These are phyloP conservation scores for Plantago major DNA, from an alignment of 257 asterid genomes.

Conservation along the genomic window DNA sequence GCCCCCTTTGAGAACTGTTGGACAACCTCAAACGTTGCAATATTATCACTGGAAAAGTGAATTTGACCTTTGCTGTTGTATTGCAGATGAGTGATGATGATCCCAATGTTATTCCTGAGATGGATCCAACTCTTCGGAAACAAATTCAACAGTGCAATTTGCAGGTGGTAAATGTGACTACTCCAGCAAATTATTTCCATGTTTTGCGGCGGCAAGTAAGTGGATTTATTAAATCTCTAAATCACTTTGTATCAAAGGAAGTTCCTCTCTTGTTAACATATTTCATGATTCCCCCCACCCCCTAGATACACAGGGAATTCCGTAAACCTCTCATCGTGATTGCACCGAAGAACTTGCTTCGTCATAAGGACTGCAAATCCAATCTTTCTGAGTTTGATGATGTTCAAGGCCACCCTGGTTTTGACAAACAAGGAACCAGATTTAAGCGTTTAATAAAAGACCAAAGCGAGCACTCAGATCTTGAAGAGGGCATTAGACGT, in stretches of 20 bases:
- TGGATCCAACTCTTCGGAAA: slow-evolving; percentile 85
- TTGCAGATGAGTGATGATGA: slow-evolving; percentile 16
- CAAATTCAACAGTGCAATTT: slow-evolving; percentile 97
- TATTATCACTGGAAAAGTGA: slow-evolving; percentile 1
- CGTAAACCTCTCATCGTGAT: slow-evolving; percentile 94
- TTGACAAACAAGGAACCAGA: slow-evolving; percentile 97
- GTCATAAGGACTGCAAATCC: slow-evolving; percentile 93
- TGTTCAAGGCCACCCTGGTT: slow-evolving; percentile 94
- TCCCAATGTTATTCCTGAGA: slow-evolving; percentile 64
- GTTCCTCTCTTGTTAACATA: slow-evolving; percentile 22
- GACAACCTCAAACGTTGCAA: too few relatives aligned
- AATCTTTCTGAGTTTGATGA: slow-evolving; percentile 89
- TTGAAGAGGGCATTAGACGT: slow-evolving; percentile 81
- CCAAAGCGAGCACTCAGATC: slow-evolving; percentile 72
- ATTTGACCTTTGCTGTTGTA: slow-evolving; percentile 12
- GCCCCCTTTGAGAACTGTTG: too few relatives aligned
- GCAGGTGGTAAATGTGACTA: slow-evolving; percentile 98
- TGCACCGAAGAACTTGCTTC: slow-evolving; percentile 94
- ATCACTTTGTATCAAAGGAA: neutral
- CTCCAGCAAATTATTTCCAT: slow-evolving; percentile 98
- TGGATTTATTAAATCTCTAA: slow-evolving; percentile 14
- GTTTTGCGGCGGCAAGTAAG: slow-evolving; percentile 96
- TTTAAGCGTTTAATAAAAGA: slow-evolving; percentile 93
- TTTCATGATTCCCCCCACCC: slow-evolving; percentile 18
- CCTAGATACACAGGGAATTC: slow-evolving; percentile 84